Conservation (phyloP, 192 early-diverging fungal species). For the Podila epigama region DNA sequence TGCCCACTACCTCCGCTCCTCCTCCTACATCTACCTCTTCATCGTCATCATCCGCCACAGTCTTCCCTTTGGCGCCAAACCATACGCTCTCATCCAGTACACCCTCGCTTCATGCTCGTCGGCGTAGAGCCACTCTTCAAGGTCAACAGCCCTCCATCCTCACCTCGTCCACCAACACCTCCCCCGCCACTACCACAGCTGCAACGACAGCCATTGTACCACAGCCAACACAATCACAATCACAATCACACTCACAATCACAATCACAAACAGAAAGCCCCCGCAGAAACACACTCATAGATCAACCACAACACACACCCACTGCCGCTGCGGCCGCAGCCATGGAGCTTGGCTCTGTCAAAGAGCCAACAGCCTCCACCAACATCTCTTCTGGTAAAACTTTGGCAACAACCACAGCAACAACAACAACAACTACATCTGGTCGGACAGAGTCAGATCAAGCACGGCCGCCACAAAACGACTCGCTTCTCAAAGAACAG, state of each 20-base stretch:
- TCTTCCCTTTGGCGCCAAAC: not conserved
- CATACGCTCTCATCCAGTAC: slow-evolving; percentile 5
- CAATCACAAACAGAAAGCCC: too few species aligned
- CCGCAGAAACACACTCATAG: slow-evolving; percentile 17
- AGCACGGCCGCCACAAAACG: too few species aligned
- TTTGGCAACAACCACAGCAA: slow-evolving; percentile 8
- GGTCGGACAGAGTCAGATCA: too few species aligned
- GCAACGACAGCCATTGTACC: not conserved
- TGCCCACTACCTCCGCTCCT: not conserved
- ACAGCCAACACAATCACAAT: too few species aligned
- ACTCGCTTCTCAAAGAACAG: not conserved
- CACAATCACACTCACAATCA: too few species aligned
- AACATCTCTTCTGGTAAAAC: not conserved
- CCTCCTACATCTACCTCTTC: slow-evolving; percentile 5
- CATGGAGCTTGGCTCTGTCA: slow-evolving; percentile 37
- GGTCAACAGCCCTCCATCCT: slow-evolving; percentile 35
- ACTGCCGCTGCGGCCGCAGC: not conserved
- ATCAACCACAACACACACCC: slow-evolving; percentile 26
- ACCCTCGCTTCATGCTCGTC: slow-evolving; percentile 36
- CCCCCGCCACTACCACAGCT: not conserved
- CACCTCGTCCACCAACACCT: not conserved
- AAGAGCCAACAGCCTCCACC: too few species aligned
- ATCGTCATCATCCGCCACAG: slow-evolving; percentile 11
- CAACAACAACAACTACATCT: too few species aligned
- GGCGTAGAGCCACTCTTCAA: slow-evolving; percentile 32